Evolutionary conservation across 495 filamentous ascomycete species (phyloP).

Genomic region (Penicillium alfredii): DNA sequence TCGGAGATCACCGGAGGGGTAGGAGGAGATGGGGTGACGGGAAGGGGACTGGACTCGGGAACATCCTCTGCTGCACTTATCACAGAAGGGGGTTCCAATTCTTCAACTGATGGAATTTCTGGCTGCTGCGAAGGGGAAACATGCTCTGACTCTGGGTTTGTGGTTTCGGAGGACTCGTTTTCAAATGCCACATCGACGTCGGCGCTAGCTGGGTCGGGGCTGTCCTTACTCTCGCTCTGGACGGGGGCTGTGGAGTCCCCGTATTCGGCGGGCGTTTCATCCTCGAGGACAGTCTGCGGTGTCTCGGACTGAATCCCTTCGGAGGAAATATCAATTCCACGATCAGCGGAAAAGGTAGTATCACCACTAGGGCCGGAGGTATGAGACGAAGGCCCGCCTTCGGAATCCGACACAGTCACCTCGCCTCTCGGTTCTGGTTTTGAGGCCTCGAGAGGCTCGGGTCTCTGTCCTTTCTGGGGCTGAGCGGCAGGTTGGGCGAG

Average conservation of each 20-base stretch:
- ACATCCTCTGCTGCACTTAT: conserved; percentile 9
- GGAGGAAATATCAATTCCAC: conserved; percentile 4
- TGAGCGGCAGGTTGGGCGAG: not conserved
- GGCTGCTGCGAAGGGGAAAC: conserved; percentile 18
- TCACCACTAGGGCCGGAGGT: conserved; percentile 11
- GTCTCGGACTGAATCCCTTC: conserved; percentile 16
- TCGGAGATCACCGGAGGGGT: conserved; percentile 14
- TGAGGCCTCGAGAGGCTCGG: conserved; percentile 5
- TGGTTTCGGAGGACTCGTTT: conserved; percentile 21
- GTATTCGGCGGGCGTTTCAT: conserved; percentile 24
- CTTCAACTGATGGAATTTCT: conserved; percentile 14
- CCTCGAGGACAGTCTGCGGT: conserved; percentile 18
- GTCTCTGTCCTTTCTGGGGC: not conserved
- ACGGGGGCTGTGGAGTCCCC: conserved; percentile 20
- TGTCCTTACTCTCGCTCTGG: conserved; percentile 27
- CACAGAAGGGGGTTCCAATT: conserved; percentile 5
- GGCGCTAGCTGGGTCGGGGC: conserved; percentile 33
- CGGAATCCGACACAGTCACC: conserved; percentile 11
- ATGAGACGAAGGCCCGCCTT: conserved; percentile 15
- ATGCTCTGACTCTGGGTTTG: conserved; percentile 23
- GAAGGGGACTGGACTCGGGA: conserved; percentile 15
- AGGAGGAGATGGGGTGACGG: conserved; percentile 17
- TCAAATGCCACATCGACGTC: conserved; percentile 29
- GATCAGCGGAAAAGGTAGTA: conserved; percentile 8
- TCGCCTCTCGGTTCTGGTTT: conserved; percentile 21